Evolutionary conservation across 768 basidiomycete genomes (phyloP).

Genomic region (Mycena metata): DNA sequence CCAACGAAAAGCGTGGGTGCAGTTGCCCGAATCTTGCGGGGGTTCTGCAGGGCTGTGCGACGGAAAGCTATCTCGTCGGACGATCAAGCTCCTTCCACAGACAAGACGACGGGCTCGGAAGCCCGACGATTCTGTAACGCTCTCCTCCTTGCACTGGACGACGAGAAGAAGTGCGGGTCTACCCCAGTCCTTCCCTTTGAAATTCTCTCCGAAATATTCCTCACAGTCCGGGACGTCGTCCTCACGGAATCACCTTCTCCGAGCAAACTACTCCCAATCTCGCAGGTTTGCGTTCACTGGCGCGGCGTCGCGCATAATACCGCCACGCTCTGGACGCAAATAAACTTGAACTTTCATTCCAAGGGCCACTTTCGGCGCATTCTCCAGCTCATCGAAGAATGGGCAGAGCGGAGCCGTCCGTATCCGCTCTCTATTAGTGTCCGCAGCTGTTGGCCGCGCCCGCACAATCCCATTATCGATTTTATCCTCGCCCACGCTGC

Average conservation of each 20-base stretch:
- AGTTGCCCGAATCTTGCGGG: no score
- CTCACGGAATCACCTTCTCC: not conserved
- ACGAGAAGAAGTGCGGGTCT: no score
- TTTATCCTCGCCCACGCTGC: not conserved
- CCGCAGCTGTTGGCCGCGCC: not conserved
- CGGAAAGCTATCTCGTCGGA: no score
- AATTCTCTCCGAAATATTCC: constrained; percentile 2
- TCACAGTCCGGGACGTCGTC: not conserved
- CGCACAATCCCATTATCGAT: not conserved
- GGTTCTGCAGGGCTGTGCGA: no score
- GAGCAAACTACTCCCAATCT: not conserved
- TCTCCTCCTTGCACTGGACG: no score
- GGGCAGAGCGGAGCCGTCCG: not conserved
- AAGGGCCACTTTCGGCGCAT: not conserved
- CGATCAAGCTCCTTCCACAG: no score
- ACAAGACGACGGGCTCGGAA: no score
- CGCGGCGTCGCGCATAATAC: not conserved
- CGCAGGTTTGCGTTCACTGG: constrained; percentile 17
- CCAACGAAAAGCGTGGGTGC: no score
- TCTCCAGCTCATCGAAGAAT: not conserved
- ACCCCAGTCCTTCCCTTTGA: constrained; percentile 18
- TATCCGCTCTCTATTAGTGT: not conserved
- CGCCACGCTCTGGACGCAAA: not conserved
- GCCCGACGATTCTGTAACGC: no score
- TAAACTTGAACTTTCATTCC: constrained; percentile 9